phyloP scores from a whole-genome alignment of 208 protist species.

The Leishmania tropica region DNA sequence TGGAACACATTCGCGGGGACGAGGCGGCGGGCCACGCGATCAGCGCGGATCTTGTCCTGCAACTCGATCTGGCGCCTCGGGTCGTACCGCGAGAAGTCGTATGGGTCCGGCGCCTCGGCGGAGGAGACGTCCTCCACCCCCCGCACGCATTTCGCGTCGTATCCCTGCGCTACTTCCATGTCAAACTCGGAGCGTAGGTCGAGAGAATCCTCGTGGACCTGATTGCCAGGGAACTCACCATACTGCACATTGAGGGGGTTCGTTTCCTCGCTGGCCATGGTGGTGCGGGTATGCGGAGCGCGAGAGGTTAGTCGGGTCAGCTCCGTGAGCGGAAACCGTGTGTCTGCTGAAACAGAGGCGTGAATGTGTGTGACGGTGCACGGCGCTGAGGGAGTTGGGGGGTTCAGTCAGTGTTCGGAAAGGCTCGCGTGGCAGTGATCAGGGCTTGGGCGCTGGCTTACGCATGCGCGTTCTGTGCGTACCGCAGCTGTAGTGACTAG shows the following conservation, averaged over 20 bases:
- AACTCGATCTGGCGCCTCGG: not conserved
- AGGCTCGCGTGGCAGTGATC: not conserved
- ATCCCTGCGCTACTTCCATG: not conserved
- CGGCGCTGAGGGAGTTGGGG: not conserved
- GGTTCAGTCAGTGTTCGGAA: not conserved
- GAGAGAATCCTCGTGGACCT: not conserved
- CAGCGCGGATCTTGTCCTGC: conserved; percentile 10
- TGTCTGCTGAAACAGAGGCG: not conserved
- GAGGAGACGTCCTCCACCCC: conserved; percentile 8
- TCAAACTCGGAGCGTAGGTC: conserved; percentile 1
- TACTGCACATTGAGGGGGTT: not conserved
- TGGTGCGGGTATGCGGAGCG: not conserved
- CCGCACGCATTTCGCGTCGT: not conserved
- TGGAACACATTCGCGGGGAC: conserved; percentile 29
- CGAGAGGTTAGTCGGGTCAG: not conserved
- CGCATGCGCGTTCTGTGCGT: not conserved
- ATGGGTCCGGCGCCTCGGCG: not conserved
- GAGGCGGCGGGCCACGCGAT: conserved; percentile 29
- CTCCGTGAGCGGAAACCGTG: not conserved
- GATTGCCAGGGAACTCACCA: too few species aligned
- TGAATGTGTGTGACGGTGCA: not conserved
- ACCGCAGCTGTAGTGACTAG: not conserved
- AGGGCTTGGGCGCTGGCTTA: not conserved
- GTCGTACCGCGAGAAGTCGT: conserved; percentile 25
- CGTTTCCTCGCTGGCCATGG: not conserved